phyloP scores from a whole-genome alignment of 2,329 filamentous ascomycete species.

The Colletotrichum horii region DNA sequence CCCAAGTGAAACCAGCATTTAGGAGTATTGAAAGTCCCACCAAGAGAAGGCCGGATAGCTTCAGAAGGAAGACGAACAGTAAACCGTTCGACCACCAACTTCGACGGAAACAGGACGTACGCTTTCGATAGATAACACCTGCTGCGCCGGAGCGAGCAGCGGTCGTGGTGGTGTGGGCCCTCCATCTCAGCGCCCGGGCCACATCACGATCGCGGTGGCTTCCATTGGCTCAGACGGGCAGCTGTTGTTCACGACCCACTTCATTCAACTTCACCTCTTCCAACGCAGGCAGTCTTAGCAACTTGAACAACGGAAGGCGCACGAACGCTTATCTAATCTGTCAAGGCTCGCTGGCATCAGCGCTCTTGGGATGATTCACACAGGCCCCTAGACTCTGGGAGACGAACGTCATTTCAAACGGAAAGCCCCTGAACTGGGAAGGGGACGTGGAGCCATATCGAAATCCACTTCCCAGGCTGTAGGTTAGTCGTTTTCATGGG shows the following conservation, averaged over 20 bases:
- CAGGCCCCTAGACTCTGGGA: neutral
- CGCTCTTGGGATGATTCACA: rapidly evolving
- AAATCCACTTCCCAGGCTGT: no score
- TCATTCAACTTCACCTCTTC: neutral
- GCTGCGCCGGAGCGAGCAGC: neutral
- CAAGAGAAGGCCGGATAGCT: neutral
- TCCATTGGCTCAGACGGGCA: neutral
- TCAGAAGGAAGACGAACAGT: neutral
- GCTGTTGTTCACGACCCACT: neutral
- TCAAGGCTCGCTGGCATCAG: neutral
- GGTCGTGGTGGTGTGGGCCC: neutral
- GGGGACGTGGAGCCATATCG: no score
- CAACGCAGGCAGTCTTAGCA: rapidly evolving
- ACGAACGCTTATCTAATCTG: neutral
- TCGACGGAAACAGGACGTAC: neutral
- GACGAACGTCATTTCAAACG: neutral
- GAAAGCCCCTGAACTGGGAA: neutral
- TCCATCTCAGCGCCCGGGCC: neutral
- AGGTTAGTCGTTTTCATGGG: no score
- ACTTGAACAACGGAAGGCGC: neutral
- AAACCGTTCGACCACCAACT: neutral
- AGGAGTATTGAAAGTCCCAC: neutral
- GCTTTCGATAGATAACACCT: neutral
- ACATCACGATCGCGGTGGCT: neutral
- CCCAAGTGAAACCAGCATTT: no score